A percentile compares a stretch with the other conserved stretches of the same genome.
These are phyloP conservation scores for Hortiboletus flavorubellus DNA, from an alignment of 768 basidiomycete genomes.

Conservation along the genomic window DNA sequence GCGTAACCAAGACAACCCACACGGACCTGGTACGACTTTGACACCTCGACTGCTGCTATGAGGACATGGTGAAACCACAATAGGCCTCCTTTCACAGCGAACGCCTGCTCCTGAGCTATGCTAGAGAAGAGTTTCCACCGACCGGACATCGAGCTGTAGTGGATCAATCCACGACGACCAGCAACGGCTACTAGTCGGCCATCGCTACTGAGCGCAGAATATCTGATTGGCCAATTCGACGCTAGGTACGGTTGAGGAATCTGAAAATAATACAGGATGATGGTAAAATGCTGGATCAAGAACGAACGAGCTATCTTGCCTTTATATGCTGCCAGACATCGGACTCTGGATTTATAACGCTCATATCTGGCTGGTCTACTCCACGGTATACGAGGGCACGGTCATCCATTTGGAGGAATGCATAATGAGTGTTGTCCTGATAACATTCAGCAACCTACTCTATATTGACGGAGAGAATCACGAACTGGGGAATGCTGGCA, in stretches of 20 bases:
- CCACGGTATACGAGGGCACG: slow-evolving; percentile 91
- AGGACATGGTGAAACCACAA: slow-evolving; percentile 97
- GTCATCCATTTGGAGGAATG: slow-evolving; percentile 94
- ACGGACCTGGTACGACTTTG: slow-evolving; percentile 72
- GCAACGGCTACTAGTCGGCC: slow-evolving; percentile 91
- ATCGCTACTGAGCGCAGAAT: slow-evolving; percentile 86
- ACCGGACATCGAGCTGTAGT: slow-evolving; percentile 92
- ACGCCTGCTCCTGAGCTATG: slow-evolving; percentile 80
- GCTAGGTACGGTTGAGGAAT: slow-evolving; percentile 87
- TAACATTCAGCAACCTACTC: slow-evolving; percentile 2
- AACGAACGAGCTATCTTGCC: slow-evolving; percentile 35
- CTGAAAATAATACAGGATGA: slow-evolving; percentile 37
- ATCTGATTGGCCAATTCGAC: slow-evolving; percentile 91
- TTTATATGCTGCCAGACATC: slow-evolving; percentile 99
- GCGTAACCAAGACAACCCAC: neutral
- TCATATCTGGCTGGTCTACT: slow-evolving; percentile 97
- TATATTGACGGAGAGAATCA: slow-evolving; percentile 3
- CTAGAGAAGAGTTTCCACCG: slow-evolving; percentile 90
- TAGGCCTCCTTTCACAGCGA: slow-evolving; percentile 85
- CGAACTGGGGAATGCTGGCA: slow-evolving; percentile 87
- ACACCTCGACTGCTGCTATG: slow-evolving; percentile 83
- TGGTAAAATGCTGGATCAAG: neutral
- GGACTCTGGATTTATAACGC: slow-evolving; percentile 95
- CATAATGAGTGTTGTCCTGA: slow-evolving; percentile 94
- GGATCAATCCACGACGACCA: slow-evolving; percentile 84